Conservation (phyloP, 1,139 yeast genomes). For the Kurtzmaniella quercitrusa region DNA sequence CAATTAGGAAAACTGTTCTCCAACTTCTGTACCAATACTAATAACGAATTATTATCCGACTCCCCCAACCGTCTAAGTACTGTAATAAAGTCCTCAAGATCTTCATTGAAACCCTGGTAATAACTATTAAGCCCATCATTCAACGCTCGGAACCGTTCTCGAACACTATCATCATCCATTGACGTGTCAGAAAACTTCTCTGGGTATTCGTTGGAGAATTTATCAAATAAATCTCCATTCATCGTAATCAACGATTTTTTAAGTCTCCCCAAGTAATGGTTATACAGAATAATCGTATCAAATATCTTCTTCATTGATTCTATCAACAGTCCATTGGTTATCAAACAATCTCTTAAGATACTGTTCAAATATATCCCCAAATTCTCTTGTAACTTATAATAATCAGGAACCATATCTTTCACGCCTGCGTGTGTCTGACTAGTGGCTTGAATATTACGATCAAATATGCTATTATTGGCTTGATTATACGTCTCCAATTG, state of each 20-base stretch:
- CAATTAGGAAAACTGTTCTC: conserved; percentile 38
- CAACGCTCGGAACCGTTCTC: conserved; percentile 40
- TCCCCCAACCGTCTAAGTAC: conserved; percentile 59
- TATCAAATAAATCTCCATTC: conserved; percentile 41
- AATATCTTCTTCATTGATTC: conserved; percentile 43
- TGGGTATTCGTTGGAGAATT: conserved; percentile 36
- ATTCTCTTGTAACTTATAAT: conserved; percentile 46
- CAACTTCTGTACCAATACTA: conserved; percentile 49
- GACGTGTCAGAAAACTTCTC: conserved; percentile 33
- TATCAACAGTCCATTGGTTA: conserved; percentile 58
- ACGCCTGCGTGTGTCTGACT: conserved; percentile 5
- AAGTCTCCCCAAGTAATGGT: conserved; percentile 50
- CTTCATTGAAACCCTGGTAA: conserved; percentile 51
- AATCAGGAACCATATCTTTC: conserved; percentile 23
- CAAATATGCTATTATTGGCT: conserved; percentile 28
- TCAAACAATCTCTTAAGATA: conserved; percentile 61
- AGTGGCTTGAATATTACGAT: conserved; percentile 19
- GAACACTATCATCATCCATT: conserved; percentile 36
- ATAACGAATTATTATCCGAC: conserved; percentile 55
- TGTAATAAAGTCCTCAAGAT: conserved; percentile 50
- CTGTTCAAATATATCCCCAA: conserved; percentile 62
- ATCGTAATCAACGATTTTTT: conserved; percentile 54
- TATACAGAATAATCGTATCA: conserved; percentile 49
- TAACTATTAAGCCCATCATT: conserved; percentile 48
- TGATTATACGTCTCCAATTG: conserved; percentile 4